phyloP scores from a whole-genome alignment of 768 basidiomycete genomes.

The Calocera viscosa region DNA sequence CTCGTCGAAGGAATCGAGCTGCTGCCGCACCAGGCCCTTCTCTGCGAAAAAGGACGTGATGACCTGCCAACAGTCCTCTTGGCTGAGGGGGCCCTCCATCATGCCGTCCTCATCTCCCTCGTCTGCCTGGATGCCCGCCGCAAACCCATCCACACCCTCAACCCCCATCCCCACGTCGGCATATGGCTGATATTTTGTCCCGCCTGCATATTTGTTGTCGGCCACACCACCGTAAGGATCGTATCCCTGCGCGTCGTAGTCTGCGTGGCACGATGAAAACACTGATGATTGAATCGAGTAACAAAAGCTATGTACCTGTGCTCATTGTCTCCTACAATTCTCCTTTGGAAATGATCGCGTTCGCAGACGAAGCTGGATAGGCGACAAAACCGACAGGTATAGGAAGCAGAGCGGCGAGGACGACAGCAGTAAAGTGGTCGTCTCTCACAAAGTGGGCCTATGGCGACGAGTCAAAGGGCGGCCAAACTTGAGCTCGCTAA shows the following conservation, averaged over 20 bases:
- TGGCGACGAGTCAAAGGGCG: neutral
- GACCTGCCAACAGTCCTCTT: conserved; percentile 90
- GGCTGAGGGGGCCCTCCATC: conserved; percentile 48
- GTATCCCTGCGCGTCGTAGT: conserved; percentile 6
- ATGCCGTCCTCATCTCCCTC: conserved; percentile 8
- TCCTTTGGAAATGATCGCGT: neutral
- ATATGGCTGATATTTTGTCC: neutral
- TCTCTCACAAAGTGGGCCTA: neutral
- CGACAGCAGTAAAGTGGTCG: neutral
- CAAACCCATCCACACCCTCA: neutral
- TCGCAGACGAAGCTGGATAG: neutral
- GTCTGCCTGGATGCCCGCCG: neutral
- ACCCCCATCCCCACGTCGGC: conserved; percentile 4
- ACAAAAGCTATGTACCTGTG: neutral
- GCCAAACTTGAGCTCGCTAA: conserved; percentile 10
- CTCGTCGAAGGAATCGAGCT: conserved; percentile 96
- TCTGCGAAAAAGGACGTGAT: conserved; percentile 94
- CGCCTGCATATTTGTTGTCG: neutral
- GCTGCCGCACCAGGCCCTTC: conserved; percentile 94
- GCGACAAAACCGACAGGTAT: neutral
- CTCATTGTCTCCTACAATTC: neutral
- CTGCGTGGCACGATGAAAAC: neutral
- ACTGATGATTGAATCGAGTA: neutral
- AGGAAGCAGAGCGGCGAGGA: neutral
- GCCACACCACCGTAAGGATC: neutral